Percentiles rank a stretch among this genome's conserved stretches.
These are phyloP conservation scores for Aspergillus luchuensis DNA, from an alignment of 2,329 filamentous ascomycete genomes.

Conservation along the genomic window DNA sequence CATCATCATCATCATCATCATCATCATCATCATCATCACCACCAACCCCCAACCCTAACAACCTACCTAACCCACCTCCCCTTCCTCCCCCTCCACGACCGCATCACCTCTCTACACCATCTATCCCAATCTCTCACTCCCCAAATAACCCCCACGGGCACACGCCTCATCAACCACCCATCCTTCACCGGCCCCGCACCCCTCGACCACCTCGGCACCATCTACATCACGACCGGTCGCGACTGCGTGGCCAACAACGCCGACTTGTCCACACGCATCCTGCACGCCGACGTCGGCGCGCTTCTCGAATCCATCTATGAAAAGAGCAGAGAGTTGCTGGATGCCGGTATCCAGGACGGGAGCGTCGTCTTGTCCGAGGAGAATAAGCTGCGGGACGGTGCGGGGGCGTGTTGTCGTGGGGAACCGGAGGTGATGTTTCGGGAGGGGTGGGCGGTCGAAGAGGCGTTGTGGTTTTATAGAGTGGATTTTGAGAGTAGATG, in stretches of 20 bases:
- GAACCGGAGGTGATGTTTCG: constrained; percentile 23
- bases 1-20: no score
- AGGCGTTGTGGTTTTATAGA: constrained; percentile 20
- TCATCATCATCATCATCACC: background rate
- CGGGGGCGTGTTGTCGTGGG: constrained; percentile 25
- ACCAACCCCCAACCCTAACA: background rate
- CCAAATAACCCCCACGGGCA: constrained; percentile 13
- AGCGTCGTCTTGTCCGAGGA: constrained; percentile 5
- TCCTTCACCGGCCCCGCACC: constrained; percentile 16
- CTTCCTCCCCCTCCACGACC: constrained; percentile 10
- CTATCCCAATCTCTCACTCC: constrained; percentile 19
- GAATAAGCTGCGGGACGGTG: background rate
- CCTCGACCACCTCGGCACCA: constrained; percentile 20
- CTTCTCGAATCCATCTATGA: constrained; percentile 20
- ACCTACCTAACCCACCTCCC: constrained; percentile 17
- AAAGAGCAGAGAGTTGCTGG: background rate
- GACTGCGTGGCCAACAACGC: constrained; percentile 22
- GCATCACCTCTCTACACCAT: constrained; percentile 16
- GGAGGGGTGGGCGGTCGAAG: constrained; percentile 10
- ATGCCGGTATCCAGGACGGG: constrained; percentile 8
- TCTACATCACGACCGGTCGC: constrained; percentile 14
- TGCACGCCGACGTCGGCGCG: constrained; percentile 17
- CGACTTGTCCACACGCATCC: constrained; percentile 19
- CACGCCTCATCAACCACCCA: constrained; percentile 17
- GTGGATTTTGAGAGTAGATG: constrained; percentile 20